Percentiles rank a stretch among this genome's conserved stretches.
phyloP scores from a whole-genome alignment of 1,284 basidiomycete genomes.

The Retiboletus fuscus region DNA sequence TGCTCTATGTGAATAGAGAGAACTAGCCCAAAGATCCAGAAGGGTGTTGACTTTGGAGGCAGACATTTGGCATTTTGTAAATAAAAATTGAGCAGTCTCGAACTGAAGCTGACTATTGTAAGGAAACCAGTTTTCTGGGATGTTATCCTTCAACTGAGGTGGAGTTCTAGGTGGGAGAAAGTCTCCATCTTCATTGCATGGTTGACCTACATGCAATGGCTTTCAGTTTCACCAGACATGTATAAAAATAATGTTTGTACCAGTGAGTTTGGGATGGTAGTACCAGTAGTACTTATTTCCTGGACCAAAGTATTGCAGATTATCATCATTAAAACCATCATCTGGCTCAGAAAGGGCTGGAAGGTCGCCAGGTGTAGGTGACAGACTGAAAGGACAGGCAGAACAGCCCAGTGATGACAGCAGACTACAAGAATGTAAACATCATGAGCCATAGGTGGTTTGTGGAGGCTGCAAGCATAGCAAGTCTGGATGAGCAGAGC shows the following conservation, averaged over 20 bases:
- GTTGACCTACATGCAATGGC: not conserved
- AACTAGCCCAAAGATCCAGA: not conserved
- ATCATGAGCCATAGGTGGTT: too few relatives aligned
- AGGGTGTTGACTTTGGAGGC: not conserved
- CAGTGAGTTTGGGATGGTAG: slow-evolving; percentile 22
- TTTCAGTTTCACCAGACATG: not conserved
- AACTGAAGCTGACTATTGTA: not conserved
- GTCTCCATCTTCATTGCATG: not conserved
- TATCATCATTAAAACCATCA: too few relatives aligned
- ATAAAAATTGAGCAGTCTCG: not conserved
- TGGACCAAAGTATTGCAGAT: not conserved
- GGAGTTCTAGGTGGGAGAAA: not conserved
- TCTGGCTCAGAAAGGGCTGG: too few relatives aligned
- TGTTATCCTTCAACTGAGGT: not conserved
- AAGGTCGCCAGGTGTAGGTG: too few relatives aligned
- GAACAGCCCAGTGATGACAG: too few relatives aligned
- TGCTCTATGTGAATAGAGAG: not conserved
- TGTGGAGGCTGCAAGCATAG: too few relatives aligned
- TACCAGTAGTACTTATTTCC: slow-evolving; percentile 8
- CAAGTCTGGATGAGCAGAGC: too few relatives aligned
- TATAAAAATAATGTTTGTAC: not conserved
- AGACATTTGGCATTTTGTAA: not conserved
- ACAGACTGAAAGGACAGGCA: too few relatives aligned
- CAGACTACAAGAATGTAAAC: too few relatives aligned
- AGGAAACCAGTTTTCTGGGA: not conserved